phyloP scores from a whole-genome alignment of 2,329 filamentous ascomycete genomes.

The Fusarium hostae region DNA sequence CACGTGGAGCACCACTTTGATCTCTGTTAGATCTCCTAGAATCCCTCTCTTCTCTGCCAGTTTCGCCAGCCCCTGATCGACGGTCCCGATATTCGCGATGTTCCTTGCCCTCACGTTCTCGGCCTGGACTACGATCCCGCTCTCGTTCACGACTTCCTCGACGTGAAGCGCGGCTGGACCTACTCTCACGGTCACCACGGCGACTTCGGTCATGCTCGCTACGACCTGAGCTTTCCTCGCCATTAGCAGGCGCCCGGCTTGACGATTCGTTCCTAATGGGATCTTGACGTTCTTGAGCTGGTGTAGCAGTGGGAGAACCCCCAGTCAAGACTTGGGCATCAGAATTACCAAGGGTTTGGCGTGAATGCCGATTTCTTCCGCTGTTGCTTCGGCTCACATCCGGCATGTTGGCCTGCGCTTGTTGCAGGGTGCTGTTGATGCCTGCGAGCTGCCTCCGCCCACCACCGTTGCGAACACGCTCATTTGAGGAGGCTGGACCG shows the following conservation, averaged over 20 bases:
- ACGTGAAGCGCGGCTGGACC: conserved; percentile 55
- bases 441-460: conserved; percentile 66
- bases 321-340: conserved; percentile 68
- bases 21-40: conserved; percentile 46
- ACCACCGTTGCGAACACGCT: conserved; percentile 52
- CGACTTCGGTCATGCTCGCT: conserved; percentile 57
- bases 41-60: conserved; percentile 51
- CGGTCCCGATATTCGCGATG: conserved; percentile 59
- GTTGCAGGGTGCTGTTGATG: conserved; percentile 69
- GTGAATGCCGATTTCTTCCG: conserved; percentile 49
- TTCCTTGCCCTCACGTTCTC: conserved; percentile 60
- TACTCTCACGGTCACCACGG: conserved; percentile 56
- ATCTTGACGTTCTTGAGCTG: conserved; percentile 61
- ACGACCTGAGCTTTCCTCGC: conserved; percentile 46
- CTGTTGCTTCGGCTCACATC: conserved; percentile 52
- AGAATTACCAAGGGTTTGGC: conserved; percentile 61
- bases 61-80: conserved; percentile 50
- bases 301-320: conserved; percentile 62
- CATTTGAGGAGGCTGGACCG: conserved; percentile 50
- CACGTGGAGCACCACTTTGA: conserved; percentile 41
- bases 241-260: conserved; percentile 49
- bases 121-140: conserved; percentile 59
- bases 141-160: conserved; percentile 63
- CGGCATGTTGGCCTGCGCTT: conserved; percentile 58
- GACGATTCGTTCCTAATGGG: conserved; percentile 53